A percentile compares a stretch with the other conserved stretches of the same genome.
phyloP scores from a whole-genome alignment of 352 stramenopile genomes.

The Globisporangium acanthophoron region DNA sequence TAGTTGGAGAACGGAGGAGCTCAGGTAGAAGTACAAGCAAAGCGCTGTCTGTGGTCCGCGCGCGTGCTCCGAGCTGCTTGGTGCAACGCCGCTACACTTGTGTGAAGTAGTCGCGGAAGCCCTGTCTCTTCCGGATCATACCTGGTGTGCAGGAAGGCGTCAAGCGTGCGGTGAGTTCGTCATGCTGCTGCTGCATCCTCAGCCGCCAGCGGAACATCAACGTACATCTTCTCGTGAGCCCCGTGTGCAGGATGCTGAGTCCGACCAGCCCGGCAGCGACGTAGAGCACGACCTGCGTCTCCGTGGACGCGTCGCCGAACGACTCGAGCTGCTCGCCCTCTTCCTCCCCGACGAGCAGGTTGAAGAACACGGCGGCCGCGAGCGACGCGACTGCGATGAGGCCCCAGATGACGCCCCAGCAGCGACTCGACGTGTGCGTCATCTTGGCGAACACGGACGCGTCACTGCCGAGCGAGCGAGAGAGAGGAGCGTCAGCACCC shows the following conservation, averaged over 20 bases:
- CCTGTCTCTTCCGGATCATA: conserved; percentile 7
- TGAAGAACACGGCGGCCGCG: conserved; percentile 77
- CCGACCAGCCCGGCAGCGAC: conserved; percentile 39
- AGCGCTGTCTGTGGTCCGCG: background rate
- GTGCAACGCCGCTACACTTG: background rate
- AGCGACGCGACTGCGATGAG: conserved; percentile 74
- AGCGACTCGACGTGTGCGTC: conserved; percentile 87
- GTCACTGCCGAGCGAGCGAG: conserved; percentile 32
- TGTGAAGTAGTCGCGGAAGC: conserved; percentile 9
- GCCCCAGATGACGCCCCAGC: conserved; percentile 88
- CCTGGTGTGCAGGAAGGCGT: background rate
- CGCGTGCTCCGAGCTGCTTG: background rate
- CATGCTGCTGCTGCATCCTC: background rate
- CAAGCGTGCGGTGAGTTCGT: background rate
- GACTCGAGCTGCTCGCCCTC: conserved; percentile 34
- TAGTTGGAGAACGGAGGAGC: background rate
- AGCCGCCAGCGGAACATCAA: background rate
- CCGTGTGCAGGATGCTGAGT: conserved; percentile 59
- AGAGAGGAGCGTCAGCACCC: too few species aligned
- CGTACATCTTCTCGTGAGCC: conserved; percentile 62
- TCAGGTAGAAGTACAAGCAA: background rate
- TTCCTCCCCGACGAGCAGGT: conserved; percentile 67
- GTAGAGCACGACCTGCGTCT: conserved; percentile 57
- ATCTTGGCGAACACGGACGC: conserved; percentile 87
- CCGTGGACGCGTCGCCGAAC: conserved; percentile 45